A percentile compares a stretch with the other conserved stretches of the same genome.
phyloP scores from a whole-genome alignment of 768 basidiomycete genomes.

The Lactarius deliciosus region DNA sequence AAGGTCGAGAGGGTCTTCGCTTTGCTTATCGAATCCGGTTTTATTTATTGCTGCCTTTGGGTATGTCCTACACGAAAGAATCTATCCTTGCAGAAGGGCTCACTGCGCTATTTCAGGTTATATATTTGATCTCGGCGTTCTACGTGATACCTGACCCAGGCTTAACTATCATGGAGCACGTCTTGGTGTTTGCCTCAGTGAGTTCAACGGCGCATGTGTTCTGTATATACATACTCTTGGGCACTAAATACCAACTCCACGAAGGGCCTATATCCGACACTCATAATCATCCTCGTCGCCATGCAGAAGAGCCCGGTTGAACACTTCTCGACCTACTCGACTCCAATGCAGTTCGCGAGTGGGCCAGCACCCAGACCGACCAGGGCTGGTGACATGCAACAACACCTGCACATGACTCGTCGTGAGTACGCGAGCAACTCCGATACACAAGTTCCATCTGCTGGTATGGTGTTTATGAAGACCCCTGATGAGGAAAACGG shows the following conservation, averaged over 20 bases:
- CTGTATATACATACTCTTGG: no score
- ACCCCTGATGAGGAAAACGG: conserved; percentile 14
- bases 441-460: conserved; percentile 9
- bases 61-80: neutral
- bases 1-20: conserved; percentile 19
- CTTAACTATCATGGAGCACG: conserved; percentile 7
- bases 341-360: conserved; percentile 5
- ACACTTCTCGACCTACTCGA: conserved; percentile 8
- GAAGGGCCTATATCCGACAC: conserved; percentile 18
- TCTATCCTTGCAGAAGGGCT: neutral
- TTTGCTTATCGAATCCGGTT: conserved; percentile 21
- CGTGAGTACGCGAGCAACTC: conserved; percentile 10
- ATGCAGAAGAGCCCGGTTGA: conserved; percentile 26
- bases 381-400: neutral
- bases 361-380: neutral
- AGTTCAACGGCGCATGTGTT: neutral
- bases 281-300: conserved; percentile 21
- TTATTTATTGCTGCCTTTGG: conserved; percentile 20
- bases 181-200: conserved; percentile 12
- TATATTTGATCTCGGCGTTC: conserved; percentile 14
- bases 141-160: conserved; percentile 1
- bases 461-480: neutral
- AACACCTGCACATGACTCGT: neutral
- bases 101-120: neutral
- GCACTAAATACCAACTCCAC: no score